Evolutionary conservation across 768 basidiomycete species (phyloP).

Genomic region (Pleurotus pulmonarius): DNA sequence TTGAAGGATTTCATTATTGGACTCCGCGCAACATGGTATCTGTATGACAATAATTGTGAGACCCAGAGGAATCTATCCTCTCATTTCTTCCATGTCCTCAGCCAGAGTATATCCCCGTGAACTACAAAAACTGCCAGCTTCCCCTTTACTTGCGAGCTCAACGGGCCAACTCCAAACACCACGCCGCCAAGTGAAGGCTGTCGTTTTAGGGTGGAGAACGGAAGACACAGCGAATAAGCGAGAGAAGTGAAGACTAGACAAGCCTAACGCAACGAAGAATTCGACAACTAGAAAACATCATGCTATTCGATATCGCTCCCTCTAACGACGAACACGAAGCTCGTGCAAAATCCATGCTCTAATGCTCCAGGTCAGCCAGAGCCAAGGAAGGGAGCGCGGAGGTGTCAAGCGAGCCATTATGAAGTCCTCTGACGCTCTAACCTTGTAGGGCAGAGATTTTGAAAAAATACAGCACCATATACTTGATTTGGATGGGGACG

Average conservation of each 20-base stretch:
- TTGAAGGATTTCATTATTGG: background rate
- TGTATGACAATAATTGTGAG: background rate
- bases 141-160: constrained; percentile 49
- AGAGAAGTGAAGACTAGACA: constrained; percentile 16
- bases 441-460: no score
- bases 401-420: constrained; percentile 55
- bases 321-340: constrained; percentile 18
- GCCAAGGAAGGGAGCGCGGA: constrained; percentile 60
- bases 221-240: background rate
- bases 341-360: constrained; percentile 14
- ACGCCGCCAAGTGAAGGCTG: constrained; percentile 35
- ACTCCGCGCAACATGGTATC: no score
- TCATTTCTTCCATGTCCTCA: no score
- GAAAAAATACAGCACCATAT: no score
- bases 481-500: no score
- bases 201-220: constrained; percentile 26
- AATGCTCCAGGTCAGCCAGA: constrained; percentile 51
- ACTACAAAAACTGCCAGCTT: constrained; percentile 37
- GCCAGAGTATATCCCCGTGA: background rate
- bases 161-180: constrained; percentile 33
- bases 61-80: no score
- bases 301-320: background rate
- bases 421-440: no score
- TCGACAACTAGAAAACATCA: background rate
- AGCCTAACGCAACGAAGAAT: background rate